These are phyloP conservation scores for Sarcodon aspratus DNA, from an alignment of 768 basidiomycete species.

Conservation along the genomic window DNA sequence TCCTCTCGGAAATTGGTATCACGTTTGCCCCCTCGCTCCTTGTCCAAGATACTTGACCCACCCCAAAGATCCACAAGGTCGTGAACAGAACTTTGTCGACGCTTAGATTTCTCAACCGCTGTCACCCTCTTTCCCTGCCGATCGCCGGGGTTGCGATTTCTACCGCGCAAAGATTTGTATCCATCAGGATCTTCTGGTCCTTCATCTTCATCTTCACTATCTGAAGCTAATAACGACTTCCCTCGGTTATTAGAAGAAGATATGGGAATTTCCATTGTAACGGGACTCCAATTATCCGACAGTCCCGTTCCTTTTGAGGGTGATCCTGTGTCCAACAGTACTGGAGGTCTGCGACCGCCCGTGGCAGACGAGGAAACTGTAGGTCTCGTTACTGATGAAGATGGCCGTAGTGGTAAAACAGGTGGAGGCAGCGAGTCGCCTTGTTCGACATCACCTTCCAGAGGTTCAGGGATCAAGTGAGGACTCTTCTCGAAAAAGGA, in stretches of 20 bases:
- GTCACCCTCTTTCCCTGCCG: slow-evolving; percentile 6
- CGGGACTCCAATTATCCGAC: slow-evolving; percentile 38
- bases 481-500: slow-evolving; percentile 47
- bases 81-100: slow-evolving; percentile 74
- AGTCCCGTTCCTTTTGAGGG: slow-evolving; percentile 7
- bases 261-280: slow-evolving; percentile 17
- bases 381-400: neutral
- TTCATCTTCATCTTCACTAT: slow-evolving; percentile 19
- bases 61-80: slow-evolving; percentile 75
- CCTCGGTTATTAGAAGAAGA: slow-evolving; percentile 38
- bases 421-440: neutral
- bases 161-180: slow-evolving; percentile 2
- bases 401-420: neutral
- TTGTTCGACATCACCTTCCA: slow-evolving; percentile 10
- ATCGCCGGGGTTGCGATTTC: too few relatives aligned
- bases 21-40: slow-evolving; percentile 22
- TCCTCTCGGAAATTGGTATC: neutral
- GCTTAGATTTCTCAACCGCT: slow-evolving; percentile 22
- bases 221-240: too few relatives aligned
- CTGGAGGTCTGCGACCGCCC: neutral
- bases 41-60: slow-evolving; percentile 29
- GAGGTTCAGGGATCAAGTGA: slow-evolving; percentile 15
- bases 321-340: neutral
- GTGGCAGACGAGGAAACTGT: neutral
- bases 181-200: slow-evolving; percentile 36